Evolutionary conservation across 1,284 basidiomycete genomes (phyloP).

Genomic region (Ceratobasidium sp.): DNA sequence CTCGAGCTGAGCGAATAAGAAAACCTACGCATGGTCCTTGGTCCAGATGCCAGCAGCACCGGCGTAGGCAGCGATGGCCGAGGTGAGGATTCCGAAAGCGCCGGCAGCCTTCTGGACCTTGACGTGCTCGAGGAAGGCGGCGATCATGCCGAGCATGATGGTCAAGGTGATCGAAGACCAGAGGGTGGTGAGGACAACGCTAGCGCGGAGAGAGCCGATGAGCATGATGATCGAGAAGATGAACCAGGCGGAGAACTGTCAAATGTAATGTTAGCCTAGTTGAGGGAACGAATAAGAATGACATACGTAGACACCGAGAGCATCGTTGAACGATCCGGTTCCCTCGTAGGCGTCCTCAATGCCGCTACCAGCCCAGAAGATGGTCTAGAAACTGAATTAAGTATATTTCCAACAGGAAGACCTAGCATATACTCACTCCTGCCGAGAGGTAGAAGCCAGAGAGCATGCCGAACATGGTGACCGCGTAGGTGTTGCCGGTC

Average conservation of each 20-base stretch:
- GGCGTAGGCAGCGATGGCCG: constrained; percentile 21
- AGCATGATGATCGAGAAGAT: constrained; percentile 36
- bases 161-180: constrained; percentile 25
- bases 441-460: constrained; percentile 52
- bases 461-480: constrained; percentile 54
- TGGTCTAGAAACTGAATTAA: background rate
- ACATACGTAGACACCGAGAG: constrained; percentile 26
- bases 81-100: constrained; percentile 29
- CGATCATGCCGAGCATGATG: constrained; percentile 33
- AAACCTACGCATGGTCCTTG: constrained; percentile 27
- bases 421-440: constrained; percentile 35
- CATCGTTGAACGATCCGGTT: background rate
- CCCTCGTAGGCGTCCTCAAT: constrained; percentile 26
- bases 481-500: constrained; percentile 54
- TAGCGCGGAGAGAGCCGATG: constrained; percentile 25
- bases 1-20: background rate
- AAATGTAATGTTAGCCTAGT: background rate
- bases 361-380: constrained; percentile 33
- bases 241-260: constrained; percentile 30
- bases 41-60: constrained; percentile 27
- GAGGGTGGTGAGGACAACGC: constrained; percentile 19
- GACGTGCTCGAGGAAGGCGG: constrained; percentile 25
- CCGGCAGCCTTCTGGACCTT: constrained; percentile 34
- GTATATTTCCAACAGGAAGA: background rate
- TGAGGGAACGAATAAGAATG: background rate